Conservation (phyloP, 805 yeast genomes). For the Candida verbasci region DNA sequence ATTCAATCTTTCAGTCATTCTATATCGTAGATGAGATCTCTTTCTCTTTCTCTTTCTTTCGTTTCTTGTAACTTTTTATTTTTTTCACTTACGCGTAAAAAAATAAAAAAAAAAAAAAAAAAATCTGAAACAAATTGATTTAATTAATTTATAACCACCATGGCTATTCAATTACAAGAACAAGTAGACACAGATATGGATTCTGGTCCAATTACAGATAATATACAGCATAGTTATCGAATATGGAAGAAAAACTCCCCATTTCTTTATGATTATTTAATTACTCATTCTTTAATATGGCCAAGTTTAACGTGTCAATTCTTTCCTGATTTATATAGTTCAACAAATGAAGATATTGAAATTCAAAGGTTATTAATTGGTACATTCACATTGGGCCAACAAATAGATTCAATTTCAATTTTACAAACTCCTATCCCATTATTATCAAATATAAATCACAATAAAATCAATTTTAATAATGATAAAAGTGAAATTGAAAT, state of each 20-base stretch:
- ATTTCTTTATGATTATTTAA: conserved; percentile 36
- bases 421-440: conserved; percentile 31
- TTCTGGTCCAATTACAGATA: conserved; percentile 21
- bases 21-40: neutral
- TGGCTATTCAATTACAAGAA: too few relatives aligned
- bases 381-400: conserved; percentile 59
- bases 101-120: neutral
- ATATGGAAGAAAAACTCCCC: conserved; percentile 43
- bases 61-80: too few relatives aligned
- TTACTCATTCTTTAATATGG: conserved; percentile 40
- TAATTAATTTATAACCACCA: too few relatives aligned
- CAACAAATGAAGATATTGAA: conserved; percentile 10
- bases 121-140: neutral
- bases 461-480: conserved; percentile 30
- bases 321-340: conserved; percentile 33
- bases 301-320: conserved; percentile 40
- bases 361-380: conserved; percentile 51
- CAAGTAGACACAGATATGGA: neutral
- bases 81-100: neutral
- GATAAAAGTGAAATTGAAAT: conserved; percentile 40
- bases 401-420: conserved; percentile 43
- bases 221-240: conserved; percentile 30
- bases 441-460: conserved; percentile 33
- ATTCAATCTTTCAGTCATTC: conserved; percentile 42
- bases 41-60: neutral